Conservation (phyloP, 805 yeast genomes). For the Lipomyces mesembrius region DNA sequence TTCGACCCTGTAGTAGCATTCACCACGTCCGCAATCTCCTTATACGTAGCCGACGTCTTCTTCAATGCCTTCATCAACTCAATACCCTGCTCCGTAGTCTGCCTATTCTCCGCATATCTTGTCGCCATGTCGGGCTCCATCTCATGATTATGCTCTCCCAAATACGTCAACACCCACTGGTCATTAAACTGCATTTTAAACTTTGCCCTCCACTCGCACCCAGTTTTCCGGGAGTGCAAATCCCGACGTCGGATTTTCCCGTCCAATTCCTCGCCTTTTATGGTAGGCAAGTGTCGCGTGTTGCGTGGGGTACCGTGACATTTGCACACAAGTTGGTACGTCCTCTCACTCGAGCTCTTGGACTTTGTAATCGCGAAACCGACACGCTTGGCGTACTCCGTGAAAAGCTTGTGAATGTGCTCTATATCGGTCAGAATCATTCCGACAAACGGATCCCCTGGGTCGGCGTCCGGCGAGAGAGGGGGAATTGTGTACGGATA, state of each 20-base stretch:
- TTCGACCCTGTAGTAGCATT: constrained; percentile 15
- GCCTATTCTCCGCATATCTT: constrained; percentile 12
- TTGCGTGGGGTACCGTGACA: constrained; percentile 19
- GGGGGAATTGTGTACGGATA: background rate
- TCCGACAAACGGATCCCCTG: constrained; percentile 6
- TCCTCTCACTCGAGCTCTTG: background rate
- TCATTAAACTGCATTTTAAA: constrained; percentile 19
- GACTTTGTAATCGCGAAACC: constrained; percentile 10
- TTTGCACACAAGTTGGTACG: constrained; percentile 15
- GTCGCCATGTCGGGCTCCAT: constrained; percentile 6
- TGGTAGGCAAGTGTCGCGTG: constrained; percentile 11
- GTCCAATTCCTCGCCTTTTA: constrained; percentile 13
- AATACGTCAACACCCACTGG: constrained; percentile 7
- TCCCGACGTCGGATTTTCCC: constrained; percentile 18
- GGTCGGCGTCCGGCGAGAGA: constrained; percentile 12
- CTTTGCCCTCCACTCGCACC: constrained; percentile 11
- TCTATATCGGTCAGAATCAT: constrained; percentile 11
- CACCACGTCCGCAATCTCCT: constrained; percentile 16
- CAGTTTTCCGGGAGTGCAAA: constrained; percentile 5
- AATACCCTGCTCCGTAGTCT: constrained; percentile 14
- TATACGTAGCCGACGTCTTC: constrained; percentile 17
- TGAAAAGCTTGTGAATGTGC: constrained; percentile 3
- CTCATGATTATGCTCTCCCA: constrained; percentile 9
- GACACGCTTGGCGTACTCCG: constrained; percentile 11
- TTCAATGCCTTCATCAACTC: constrained; percentile 15